Percentiles rank a stretch among this genome's conserved stretches.
phyloP scores from a whole-genome alignment of 2,329 filamentous ascomycete species.

The Trichoderma pleuroti region DNA sequence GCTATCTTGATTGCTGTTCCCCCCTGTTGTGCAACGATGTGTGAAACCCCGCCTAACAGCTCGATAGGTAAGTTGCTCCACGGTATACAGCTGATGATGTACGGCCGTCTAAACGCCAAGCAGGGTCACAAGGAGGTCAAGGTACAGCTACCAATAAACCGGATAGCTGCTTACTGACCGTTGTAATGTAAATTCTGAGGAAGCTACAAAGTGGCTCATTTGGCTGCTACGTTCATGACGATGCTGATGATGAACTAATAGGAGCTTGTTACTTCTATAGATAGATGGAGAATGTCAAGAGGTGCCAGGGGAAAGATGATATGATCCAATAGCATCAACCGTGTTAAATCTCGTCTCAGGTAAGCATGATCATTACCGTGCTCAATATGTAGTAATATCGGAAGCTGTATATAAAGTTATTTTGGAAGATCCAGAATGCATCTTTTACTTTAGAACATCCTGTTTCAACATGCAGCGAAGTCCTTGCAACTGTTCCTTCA shows the following conservation, averaged over 20 bases:
- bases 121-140: not conserved
- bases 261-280: not conserved
- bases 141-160: not conserved
- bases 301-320: not conserved
- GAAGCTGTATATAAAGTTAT: not conserved
- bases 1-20: not conserved
- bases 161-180: not conserved
- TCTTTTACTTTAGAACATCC: not conserved
- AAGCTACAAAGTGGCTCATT: not conserved
- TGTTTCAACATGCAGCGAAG: slow-evolving; percentile 1
- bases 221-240: not conserved
- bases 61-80: not conserved
- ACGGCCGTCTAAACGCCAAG: not conserved
- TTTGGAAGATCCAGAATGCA: not conserved
- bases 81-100: not conserved
- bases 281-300: not conserved
- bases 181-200: not conserved
- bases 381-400: not conserved
- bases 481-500: slow-evolving; percentile 1
- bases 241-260: not conserved
- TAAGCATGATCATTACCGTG: not conserved
- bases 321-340: not conserved
- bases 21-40: not conserved
- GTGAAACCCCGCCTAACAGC: not conserved
- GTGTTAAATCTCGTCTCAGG: not conserved